Evolutionary conservation across 805 yeast genomes (phyloP).

Genomic region (Saturnispora gosingensis): DNA sequence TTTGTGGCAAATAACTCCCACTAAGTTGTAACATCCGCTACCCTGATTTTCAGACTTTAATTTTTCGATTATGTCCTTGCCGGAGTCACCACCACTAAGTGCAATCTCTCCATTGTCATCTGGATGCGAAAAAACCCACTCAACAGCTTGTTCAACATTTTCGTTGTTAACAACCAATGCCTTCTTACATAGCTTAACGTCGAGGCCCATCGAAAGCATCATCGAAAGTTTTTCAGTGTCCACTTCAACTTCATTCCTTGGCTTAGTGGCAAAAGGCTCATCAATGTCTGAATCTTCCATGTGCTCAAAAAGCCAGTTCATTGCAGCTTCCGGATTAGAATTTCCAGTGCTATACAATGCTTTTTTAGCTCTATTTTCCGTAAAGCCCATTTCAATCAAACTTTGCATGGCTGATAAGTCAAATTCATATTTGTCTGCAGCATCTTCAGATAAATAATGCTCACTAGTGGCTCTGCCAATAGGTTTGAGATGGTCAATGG

Average conservation of each 20-base stretch:
- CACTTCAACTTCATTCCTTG: slow-evolving; percentile 4
- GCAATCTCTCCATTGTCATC: slow-evolving; percentile 61
- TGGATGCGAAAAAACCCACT: slow-evolving; percentile 82
- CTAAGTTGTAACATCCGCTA: slow-evolving; percentile 34
- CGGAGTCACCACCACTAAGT: slow-evolving; percentile 10
- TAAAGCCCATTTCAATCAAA: slow-evolving; percentile 81
- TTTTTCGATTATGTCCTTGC: slow-evolving; percentile 10
- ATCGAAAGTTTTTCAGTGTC: slow-evolving; percentile 33
- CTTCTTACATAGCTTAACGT: slow-evolving; percentile 52
- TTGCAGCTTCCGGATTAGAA: slow-evolving; percentile 53
- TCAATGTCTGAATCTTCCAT: slow-evolving; percentile 81
- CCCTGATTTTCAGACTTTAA: slow-evolving; percentile 1
- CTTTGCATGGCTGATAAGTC: slow-evolving; percentile 44
- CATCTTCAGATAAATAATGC: slow-evolving; percentile 28
- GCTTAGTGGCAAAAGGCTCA: slow-evolving; percentile 36
- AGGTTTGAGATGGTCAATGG: slow-evolving; percentile 35
- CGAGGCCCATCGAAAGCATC: slow-evolving; percentile 72
- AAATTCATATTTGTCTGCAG: slow-evolving; percentile 36
- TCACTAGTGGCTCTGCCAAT: slow-evolving; percentile 36
- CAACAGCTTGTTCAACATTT: slow-evolving; percentile 71
- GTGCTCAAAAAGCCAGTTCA: slow-evolving; percentile 85
- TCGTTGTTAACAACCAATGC: slow-evolving; percentile 54
- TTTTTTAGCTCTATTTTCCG: slow-evolving; percentile 50
- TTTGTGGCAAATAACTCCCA: slow-evolving; percentile 76
- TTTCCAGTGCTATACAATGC: slow-evolving; percentile 74